Conservation (phyloP, 371 early-diverging fungal species). For the Mortierella sp. region DNA sequence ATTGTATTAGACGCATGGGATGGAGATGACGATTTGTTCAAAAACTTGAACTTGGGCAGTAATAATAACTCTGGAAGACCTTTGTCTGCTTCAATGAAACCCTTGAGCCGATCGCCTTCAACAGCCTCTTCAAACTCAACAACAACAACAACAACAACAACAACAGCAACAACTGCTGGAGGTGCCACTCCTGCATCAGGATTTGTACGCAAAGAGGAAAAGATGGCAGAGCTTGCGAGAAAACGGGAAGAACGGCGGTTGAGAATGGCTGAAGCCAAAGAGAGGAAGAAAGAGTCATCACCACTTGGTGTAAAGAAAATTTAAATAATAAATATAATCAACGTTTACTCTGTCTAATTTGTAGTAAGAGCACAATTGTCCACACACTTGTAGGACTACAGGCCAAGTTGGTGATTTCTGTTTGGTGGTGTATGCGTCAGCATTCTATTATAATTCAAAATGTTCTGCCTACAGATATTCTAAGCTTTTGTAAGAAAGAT, state of each 20-base stretch:
- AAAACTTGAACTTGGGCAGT: conserved; percentile 19
- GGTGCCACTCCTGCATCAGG: conserved; percentile 9
- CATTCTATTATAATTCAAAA: background rate
- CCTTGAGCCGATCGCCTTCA: conserved; percentile 12
- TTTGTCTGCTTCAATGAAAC: conserved; percentile 15
- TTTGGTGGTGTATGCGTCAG: too few species aligned
- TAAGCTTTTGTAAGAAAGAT: too few species aligned
- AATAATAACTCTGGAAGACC: conserved; percentile 16
- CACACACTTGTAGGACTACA: too few species aligned
- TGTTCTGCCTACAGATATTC: too few species aligned
- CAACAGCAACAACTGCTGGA: conserved; percentile 1
- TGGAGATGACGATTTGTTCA: conserved; percentile 53
- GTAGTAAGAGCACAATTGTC: background rate
- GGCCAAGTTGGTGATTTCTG: too few species aligned
- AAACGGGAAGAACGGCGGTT: conserved; percentile 72
- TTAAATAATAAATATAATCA: conserved; percentile 14
- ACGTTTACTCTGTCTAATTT: background rate
- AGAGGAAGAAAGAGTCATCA: conserved; percentile 58
- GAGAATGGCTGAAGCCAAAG: conserved; percentile 71
- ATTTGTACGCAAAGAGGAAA: conserved; percentile 61
- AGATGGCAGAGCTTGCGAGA: conserved; percentile 67
- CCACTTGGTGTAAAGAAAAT: conserved; percentile 69
- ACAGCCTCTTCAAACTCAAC: conserved; percentile 11
- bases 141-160: too few species aligned
- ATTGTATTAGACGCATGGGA: conserved; percentile 46